Percentiles rank a stretch among this genome's conserved stretches.
phyloP scores from a whole-genome alignment of 2,329 filamentous ascomycete genomes.

The Penicillium crustosum region DNA sequence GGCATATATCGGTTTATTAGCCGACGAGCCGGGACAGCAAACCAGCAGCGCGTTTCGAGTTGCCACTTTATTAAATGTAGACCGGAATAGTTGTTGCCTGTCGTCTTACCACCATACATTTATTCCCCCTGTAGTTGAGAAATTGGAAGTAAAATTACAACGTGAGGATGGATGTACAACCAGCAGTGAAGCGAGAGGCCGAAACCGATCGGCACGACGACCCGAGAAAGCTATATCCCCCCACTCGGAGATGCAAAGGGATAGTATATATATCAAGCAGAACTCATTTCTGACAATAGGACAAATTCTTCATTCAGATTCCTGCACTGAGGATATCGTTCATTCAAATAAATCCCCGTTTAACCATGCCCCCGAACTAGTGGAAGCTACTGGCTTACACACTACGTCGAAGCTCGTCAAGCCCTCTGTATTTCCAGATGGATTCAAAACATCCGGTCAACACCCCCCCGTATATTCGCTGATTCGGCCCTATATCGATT shows the following conservation, averaged over 20 bases:
- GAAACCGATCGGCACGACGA: conserved; percentile 14
- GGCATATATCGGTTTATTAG: neutral
- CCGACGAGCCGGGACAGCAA: neutral
- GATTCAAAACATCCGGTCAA: conserved; percentile 67
- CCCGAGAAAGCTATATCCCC: conserved; percentile 1
- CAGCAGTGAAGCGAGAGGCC: neutral
- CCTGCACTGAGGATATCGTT: neutral
- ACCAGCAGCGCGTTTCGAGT: too few species aligned
- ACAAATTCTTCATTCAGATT: neutral
- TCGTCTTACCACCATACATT: too few species aligned
- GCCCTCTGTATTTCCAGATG: conserved; percentile 56
- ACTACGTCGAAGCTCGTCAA: neutral
- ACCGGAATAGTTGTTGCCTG: too few species aligned
- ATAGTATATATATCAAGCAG: conserved; percentile 6
- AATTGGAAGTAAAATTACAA: too few species aligned
- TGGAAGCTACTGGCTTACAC: conserved; percentile 1
- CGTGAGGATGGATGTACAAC: too few species aligned
- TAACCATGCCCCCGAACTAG: conserved; percentile 8
- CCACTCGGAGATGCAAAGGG: neutral
- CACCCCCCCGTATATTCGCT: conserved; percentile 64
- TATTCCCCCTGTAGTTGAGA: too few species aligned
- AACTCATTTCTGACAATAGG: neutral
- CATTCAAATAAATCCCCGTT: neutral
- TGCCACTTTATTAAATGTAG: too few species aligned
- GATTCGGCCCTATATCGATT: conserved; percentile 63